Percentiles rank a stretch among this genome's conserved stretches.
Conservation (phyloP, 163 green algal genomes). For the Coccomyxa subellipsoidea region DNA sequence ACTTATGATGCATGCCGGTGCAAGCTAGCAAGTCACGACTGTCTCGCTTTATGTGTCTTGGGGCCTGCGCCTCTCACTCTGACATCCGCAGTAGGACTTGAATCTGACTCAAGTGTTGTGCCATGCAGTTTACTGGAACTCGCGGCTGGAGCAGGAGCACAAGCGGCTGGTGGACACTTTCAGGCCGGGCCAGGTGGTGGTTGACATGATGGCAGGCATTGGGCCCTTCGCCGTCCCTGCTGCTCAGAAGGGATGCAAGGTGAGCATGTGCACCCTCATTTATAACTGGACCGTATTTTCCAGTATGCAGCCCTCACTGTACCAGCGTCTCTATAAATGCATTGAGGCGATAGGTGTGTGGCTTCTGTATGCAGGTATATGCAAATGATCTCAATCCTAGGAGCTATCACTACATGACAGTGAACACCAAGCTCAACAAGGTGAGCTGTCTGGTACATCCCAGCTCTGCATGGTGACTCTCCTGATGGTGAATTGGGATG, state of each 20-base stretch:
- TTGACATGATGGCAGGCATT: slow-evolving; percentile 94
- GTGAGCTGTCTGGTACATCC: slow-evolving; percentile 12
- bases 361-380: slow-evolving; percentile 61
- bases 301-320: too few species aligned
- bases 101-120: too few species aligned
- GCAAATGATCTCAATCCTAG: slow-evolving; percentile 97
- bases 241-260: slow-evolving; percentile 67
- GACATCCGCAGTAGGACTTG: too few species aligned
- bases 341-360: too few species aligned
- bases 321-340: too few species aligned
- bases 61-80: too few species aligned
- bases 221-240: slow-evolving; percentile 96
- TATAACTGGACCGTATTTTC: too few species aligned
- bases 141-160: slow-evolving; percentile 93
- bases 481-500: too few species aligned
- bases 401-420: slow-evolving; percentile 66
- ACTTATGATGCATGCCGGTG: background rate
- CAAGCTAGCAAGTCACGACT: too few species aligned
- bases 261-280: slow-evolving; percentile 16
- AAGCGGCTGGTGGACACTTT: slow-evolving; percentile 74
- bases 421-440: slow-evolving; percentile 85
- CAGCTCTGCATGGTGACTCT: too few species aligned
- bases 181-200: slow-evolving; percentile 59
- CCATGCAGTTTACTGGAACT: slow-evolving; percentile 96
- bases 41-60: too few species aligned